Percentiles rank a stretch among this genome's conserved stretches.
phyloP scores from a whole-genome alignment of 768 basidiomycete genomes.

The Suillus plorans region DNA sequence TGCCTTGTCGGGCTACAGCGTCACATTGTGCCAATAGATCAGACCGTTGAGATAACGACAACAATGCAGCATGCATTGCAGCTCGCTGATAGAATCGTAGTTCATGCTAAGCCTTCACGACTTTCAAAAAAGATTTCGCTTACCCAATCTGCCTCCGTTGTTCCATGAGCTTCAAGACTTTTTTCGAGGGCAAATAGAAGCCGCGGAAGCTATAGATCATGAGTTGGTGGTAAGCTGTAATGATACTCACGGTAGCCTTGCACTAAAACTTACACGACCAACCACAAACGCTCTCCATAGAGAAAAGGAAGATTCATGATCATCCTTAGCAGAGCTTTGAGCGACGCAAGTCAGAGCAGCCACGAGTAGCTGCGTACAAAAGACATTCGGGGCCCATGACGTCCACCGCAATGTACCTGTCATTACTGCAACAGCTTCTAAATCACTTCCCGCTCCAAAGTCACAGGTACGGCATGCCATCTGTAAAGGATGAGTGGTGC shows the following conservation, averaged over 20 bases:
- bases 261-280: constrained; percentile 54
- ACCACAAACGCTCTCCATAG: constrained; percentile 75
- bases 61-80: constrained; percentile 51
- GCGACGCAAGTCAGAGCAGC: constrained; percentile 63
- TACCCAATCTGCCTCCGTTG: constrained; percentile 60
- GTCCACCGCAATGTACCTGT: constrained; percentile 60
- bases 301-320: constrained; percentile 31
- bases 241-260: neutral
- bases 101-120: neutral
- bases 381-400: constrained; percentile 60
- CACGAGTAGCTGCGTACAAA: constrained; percentile 67
- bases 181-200: constrained; percentile 57
- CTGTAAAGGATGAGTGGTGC: constrained; percentile 34
- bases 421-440: constrained; percentile 52
- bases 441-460: constrained; percentile 61
- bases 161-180: constrained; percentile 46
- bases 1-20: constrained; percentile 37
- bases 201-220: constrained; percentile 52
- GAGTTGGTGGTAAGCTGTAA: constrained; percentile 6
- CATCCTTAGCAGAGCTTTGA: constrained; percentile 41
- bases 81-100: constrained; percentile 29
- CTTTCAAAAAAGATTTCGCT: constrained; percentile 17
- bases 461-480: constrained; percentile 55
- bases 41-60: constrained; percentile 45
- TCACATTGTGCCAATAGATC: constrained; percentile 61